Percentiles rank a stretch among this genome's conserved stretches.
phyloP scores from a whole-genome alignment of 352 stramenopile species.

The Discostella stelligera region DNA sequence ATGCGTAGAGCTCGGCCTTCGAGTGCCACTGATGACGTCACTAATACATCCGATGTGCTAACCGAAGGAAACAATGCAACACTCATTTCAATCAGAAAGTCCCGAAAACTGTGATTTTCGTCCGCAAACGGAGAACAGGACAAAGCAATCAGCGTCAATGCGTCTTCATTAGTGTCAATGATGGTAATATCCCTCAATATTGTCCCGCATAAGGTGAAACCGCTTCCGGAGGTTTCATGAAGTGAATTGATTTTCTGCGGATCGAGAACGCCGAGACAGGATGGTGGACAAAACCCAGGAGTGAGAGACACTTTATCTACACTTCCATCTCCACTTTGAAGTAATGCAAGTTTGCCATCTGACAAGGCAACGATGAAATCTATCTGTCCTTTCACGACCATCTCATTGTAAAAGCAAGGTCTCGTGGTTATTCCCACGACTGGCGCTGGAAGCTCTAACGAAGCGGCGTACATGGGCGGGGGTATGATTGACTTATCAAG shows the following conservation, averaged over 20 bases:
- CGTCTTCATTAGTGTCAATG: constrained; percentile 36
- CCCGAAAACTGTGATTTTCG: constrained; percentile 38
- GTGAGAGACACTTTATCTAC: constrained; percentile 18
- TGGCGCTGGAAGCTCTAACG: constrained; percentile 48
- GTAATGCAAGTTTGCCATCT: constrained; percentile 41
- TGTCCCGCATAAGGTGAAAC: constrained; percentile 1
- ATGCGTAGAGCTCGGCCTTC: constrained; percentile 59
- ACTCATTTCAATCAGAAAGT: constrained; percentile 52
- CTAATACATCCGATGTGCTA: constrained; percentile 14
- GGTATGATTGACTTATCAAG: constrained; percentile 74
- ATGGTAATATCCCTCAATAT: constrained; percentile 51
- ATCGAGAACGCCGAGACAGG: constrained; percentile 28
- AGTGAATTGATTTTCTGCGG: constrained; percentile 13
- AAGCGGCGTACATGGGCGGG: constrained; percentile 75
- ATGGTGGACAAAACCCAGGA: constrained; percentile 39
- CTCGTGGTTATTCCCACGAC: constrained; percentile 42
- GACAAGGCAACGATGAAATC: constrained; percentile 47
- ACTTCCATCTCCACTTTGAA: constrained; percentile 23
- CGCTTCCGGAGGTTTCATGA: constrained; percentile 17
- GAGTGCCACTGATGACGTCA: constrained; percentile 31
- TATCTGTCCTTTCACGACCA: constrained; percentile 4
- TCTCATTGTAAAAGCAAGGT: constrained; percentile 43
- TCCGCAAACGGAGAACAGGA: constrained; percentile 24
- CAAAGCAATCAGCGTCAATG: constrained; percentile 47
- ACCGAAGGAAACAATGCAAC: constrained; percentile 23